Conservation (phyloP, 2,329 filamentous ascomycete species). For the Pseudogymnoascus sp. region DNA sequence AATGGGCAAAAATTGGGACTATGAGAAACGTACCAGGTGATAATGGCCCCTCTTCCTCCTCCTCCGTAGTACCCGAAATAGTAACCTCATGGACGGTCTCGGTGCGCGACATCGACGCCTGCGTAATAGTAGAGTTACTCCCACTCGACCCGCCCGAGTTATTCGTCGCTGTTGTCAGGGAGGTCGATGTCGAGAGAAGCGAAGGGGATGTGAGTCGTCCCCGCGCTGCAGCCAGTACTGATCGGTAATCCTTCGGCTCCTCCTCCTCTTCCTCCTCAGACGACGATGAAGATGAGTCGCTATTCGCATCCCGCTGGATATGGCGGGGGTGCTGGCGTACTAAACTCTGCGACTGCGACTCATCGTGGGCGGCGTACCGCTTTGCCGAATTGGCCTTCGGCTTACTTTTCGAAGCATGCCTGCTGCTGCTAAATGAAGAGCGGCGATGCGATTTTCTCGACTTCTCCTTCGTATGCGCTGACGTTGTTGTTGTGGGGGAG, state of each 20-base stretch:
- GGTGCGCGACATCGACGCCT: conserved; percentile 7
- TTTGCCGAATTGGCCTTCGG: conserved; percentile 16
- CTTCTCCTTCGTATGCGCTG: conserved; percentile 15
- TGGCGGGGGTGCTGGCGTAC: conserved; percentile 12
- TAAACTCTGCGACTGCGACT: conserved; percentile 16
- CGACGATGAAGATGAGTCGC: conserved; percentile 14
- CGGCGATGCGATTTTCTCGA: conserved; percentile 12
- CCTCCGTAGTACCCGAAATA: conserved; percentile 15
- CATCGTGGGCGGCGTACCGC: not conserved
- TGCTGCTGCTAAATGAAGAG: not conserved
- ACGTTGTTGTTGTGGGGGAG: not conserved
- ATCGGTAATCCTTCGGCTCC: conserved; percentile 14
- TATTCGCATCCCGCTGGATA: not conserved
- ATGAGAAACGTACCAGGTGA: conserved; percentile 25
- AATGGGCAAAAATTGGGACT: conserved; percentile 22
- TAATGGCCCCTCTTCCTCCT: conserved; percentile 16
- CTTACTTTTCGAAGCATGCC: conserved; percentile 12
- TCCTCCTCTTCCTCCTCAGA: conserved; percentile 19
- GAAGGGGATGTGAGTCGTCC: conserved; percentile 26
- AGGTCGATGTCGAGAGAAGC: conserved; percentile 26
- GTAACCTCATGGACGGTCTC: conserved; percentile 12
- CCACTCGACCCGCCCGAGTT: conserved; percentile 33
- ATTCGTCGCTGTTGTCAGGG: conserved; percentile 24
- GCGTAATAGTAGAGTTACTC: conserved; percentile 27
- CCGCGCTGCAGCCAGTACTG: conserved; percentile 19